Base-by-base conservation (phyloP, 2,329 filamentous ascomycete genomes). In the Pyrenochaeta sp. region DNA sequence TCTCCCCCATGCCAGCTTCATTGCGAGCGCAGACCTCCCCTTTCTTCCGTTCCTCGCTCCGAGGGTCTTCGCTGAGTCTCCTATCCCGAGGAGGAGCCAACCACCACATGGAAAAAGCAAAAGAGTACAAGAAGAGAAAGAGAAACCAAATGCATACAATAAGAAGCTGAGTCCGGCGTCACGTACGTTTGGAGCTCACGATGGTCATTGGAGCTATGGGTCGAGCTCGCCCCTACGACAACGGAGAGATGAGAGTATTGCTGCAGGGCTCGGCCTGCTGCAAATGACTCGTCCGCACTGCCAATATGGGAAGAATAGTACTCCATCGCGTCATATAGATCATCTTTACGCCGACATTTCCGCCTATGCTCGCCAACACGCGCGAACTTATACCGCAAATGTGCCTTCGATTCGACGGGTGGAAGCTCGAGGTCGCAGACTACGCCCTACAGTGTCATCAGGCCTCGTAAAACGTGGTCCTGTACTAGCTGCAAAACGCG, bases 41-140 rank as follows among this genome's bases (percentile, higher is more conserved):
- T 42, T 77, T 49, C 72, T 80, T 19, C 74, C 77, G 10, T 78
- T 79, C 58, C 76, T 80, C 52, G 77, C 77, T 24, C 77, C 78
- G 30, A 67, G 75, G 57, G 70, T 67, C 56, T 74, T 72, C 56
- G 66, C 62, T 64, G 67, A 65, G 50, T 58, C 67, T 52, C 63
- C 62, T 54, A 59, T 65, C 34, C 15, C 44, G 25, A 57, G 56
- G 42, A 59, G 45, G 34, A 61, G 65, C 47, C 56, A 56, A 54
- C 54, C 39, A 45, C 58, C 57, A 10, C 40, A 64, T 62, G 55
- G 27, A 43, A 50, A 42, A 19, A 50, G 42, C 51, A 43, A 46
- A 15, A 15, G 51, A 27, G 19, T 52, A 60, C 59, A 59, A 54
- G 56, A 67, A 64, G 59, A 68, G 60, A 47, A 66, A 44, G 54